Evolutionary conservation across 2,329 filamentous ascomycete species (phyloP).

Genomic region (Fusarium pininemorale): DNA sequence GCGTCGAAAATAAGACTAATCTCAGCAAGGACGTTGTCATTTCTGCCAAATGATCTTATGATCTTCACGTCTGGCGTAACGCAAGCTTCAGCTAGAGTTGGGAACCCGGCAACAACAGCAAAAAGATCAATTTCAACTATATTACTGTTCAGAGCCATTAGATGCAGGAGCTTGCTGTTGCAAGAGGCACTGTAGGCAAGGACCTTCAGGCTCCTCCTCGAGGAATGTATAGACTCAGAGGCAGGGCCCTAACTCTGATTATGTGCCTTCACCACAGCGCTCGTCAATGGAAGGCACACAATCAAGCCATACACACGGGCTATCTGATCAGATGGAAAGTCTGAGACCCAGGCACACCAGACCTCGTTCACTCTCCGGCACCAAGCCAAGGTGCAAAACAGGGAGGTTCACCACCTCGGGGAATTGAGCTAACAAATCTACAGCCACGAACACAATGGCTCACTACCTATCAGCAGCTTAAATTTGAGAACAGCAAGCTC

Average conservation of each 20-base stretch:
- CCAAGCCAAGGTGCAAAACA: not conserved
- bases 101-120: not conserved
- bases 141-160: not conserved
- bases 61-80: not conserved
- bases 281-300: no score
- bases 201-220: no score
- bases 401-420: not conserved
- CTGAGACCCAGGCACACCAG: no score
- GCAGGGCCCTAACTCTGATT: no score
- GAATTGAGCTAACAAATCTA: not conserved
- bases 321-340: no score
- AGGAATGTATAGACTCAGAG: no score
- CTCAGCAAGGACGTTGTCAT: not conserved
- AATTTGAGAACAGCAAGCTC: not conserved
- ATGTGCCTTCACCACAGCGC: no score
- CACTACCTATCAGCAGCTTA: not conserved
- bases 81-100: not conserved
- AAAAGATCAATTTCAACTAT: not conserved
- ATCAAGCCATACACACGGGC: no score
- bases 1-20: not conserved
- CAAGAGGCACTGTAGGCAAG: not conserved
- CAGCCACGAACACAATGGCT: not conserved
- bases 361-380: not conserved
- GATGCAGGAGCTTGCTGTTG: not conserved
- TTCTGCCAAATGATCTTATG: not conserved